A percentile compares a stretch with the other conserved stretches of the same genome.
Conservation (phyloP, 2,329 filamentous ascomycete genomes). For the Fusarium cyanostomum region DNA sequence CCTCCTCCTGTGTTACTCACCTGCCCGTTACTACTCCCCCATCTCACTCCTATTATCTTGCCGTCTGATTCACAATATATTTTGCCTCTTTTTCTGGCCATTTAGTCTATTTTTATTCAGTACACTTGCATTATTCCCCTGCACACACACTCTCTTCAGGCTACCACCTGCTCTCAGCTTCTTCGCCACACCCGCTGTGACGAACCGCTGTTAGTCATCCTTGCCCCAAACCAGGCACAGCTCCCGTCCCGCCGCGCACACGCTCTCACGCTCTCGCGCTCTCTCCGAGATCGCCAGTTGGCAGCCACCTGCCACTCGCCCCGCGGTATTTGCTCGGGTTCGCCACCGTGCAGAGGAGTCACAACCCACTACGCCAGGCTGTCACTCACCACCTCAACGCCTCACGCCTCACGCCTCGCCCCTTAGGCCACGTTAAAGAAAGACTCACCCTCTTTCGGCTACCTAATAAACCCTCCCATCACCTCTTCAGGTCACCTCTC, state of each 20-base stretch:
- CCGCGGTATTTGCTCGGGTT: constrained; percentile 47
- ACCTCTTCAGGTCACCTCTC: constrained; percentile 35
- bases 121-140: constrained; percentile 21
- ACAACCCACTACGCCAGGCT: constrained; percentile 46
- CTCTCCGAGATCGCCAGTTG: constrained; percentile 53
- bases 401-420: constrained; percentile 47
- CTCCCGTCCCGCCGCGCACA: constrained; percentile 44
- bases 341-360: constrained; percentile 53
- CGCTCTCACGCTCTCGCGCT: constrained; percentile 49
- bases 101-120: constrained; percentile 25
- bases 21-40: constrained; percentile 8
- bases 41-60: constrained; percentile 19
- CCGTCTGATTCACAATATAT: constrained; percentile 25
- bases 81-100: constrained; percentile 8
- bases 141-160: constrained; percentile 30
- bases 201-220: constrained; percentile 40
- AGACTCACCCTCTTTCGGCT: constrained; percentile 46
- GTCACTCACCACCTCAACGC: constrained; percentile 39
- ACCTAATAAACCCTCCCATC: constrained; percentile 44
- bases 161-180: constrained; percentile 33
- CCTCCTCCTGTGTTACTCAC: constrained; percentile 39
- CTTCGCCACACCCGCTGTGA: constrained; percentile 43
- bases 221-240: constrained; percentile 35
- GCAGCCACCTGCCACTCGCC: constrained; percentile 45
- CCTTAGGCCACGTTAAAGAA: constrained; percentile 46